phyloP scores from a whole-genome alignment of 139 green algal species.

The Chlamydomonas sphaeroides region DNA sequence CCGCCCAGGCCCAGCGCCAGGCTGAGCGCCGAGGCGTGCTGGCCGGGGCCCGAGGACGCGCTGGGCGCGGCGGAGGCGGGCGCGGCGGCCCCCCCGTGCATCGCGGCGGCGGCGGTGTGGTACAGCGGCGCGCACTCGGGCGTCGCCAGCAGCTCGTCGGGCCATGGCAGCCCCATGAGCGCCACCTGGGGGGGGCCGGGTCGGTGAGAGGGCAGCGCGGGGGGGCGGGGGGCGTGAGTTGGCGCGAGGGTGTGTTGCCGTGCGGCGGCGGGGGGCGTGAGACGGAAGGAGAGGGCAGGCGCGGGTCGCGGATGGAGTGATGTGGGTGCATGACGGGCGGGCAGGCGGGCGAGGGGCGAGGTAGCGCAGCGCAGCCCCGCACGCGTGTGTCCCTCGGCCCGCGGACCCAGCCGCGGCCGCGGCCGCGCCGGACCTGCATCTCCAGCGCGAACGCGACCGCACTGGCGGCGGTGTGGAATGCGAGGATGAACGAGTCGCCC shows the following conservation, averaged over 20 bases:
- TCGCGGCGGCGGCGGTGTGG: neutral
- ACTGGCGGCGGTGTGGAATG: neutral
- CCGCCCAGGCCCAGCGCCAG: too few relatives aligned
- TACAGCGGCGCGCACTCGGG: neutral
- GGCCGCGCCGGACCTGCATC: neutral
- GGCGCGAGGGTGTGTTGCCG: too few relatives aligned
- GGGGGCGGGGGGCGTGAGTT: too few relatives aligned
- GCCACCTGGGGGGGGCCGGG: neutral
- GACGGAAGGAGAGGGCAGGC: too few relatives aligned
- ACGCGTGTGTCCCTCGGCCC: too few relatives aligned
- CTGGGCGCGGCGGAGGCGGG: too few relatives aligned
- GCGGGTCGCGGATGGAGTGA: neutral
- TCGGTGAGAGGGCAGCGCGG: too few relatives aligned
- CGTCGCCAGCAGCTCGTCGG: neutral
- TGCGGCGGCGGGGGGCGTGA: too few relatives aligned
- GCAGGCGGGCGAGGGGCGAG: neutral
- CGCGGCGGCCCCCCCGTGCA: too few relatives aligned
- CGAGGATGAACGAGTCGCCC: slow-evolving; percentile 16
- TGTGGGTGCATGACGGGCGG: neutral
- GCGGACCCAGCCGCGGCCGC: too few relatives aligned
- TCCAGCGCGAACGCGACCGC: slow-evolving; percentile 24
- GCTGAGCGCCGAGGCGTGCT: too few relatives aligned
- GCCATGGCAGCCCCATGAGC: slow-evolving; percentile 28
- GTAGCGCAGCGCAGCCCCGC: neutral
- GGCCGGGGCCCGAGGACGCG: too few relatives aligned